Conservation (phyloP, 2,329 filamentous ascomycete genomes). For the Colletotrichum sp. region DNA sequence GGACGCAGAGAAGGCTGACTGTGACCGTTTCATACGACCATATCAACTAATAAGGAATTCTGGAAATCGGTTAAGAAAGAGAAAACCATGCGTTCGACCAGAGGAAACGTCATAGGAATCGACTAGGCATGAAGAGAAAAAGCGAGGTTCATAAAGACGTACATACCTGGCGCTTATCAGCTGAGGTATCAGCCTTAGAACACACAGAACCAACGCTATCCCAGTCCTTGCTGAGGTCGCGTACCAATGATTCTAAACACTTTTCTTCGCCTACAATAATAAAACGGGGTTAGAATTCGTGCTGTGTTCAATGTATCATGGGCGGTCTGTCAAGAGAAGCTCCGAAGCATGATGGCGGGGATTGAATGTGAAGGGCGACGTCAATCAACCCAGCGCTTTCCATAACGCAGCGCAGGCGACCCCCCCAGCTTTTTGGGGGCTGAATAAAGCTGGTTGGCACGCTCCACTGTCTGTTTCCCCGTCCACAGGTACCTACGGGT, state of each 20-base stretch:
- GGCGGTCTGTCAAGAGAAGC: not conserved
- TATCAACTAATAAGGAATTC: not conserved
- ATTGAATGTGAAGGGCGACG: not conserved
- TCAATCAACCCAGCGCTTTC: not conserved
- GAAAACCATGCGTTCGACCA: not conserved
- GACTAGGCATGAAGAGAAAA: not conserved
- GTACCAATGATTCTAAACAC: not conserved
- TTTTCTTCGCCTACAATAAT: not conserved
- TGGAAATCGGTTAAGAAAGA: not conserved
- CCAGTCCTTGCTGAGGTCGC: not conserved
- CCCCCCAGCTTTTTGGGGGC: not conserved
- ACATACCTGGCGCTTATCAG: not conserved
- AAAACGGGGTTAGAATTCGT: not conserved
- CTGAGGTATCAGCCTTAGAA: not conserved
- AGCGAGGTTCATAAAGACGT: not conserved
- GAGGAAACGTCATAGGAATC: not conserved
- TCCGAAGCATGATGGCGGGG: not conserved
- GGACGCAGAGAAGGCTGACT: not conserved
- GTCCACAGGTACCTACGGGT: not conserved
- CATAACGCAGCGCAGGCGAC: not conserved
- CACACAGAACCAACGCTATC: not conserved
- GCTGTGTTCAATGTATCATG: not conserved
- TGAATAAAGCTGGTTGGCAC: not conserved
- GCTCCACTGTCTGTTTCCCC: not conserved
- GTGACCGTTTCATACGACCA: not conserved